Evolutionary conservation across 805 yeast genomes (phyloP), one percentile per base, ranked within the genome.

Genomic region (Saturnispora sekii): DNA sequence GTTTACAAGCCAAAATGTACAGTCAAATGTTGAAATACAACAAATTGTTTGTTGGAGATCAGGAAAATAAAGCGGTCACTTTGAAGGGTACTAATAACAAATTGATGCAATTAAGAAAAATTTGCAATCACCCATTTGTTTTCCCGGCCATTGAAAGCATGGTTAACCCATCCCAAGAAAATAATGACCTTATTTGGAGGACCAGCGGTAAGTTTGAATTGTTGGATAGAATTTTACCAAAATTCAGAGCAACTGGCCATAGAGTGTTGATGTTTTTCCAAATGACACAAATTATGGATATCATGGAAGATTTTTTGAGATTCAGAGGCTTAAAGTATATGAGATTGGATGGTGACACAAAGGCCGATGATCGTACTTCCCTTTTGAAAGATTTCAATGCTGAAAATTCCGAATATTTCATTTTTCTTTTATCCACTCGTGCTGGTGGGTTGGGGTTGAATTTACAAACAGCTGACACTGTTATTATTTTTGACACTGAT

Each of bases 361-460:
- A 84, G 53, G 84, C 94, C 2, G 94, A 84, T 55, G 94, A 84
- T 53, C 77, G 94, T 71, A 83, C 82, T 44, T 73, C 68, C 33
- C 72, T 84, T 79, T 70, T 84, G 61, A 81, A 81, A 53, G 71
- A 66, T 9, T 84, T 84, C 64, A 84, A 84, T 62, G 84, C 82
- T 10, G 85, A 86, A 3, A 61, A 76, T 54, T 81, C 90, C 8
- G 87, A 81, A 3, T 83, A 81, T 57, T 84, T 84, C 63, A 80
- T 86, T 51, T 84, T 84, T 68, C 66, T 84, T 48, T 66, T 84
- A 48, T 82, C 90, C 1, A 84, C 94, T 0, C 79, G 94, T 70
- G 94, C 94, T 43, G 94, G 94, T 73, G 94, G 94, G 52, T 74
- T 84, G 55, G 94, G 94, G 58, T 72, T 84, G 57, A 84, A 84